Evolutionary conservation across 306 rosid species (phyloP), one percentile per base, ranked within the genome.

Genomic region (Castanea sativa): DNA sequence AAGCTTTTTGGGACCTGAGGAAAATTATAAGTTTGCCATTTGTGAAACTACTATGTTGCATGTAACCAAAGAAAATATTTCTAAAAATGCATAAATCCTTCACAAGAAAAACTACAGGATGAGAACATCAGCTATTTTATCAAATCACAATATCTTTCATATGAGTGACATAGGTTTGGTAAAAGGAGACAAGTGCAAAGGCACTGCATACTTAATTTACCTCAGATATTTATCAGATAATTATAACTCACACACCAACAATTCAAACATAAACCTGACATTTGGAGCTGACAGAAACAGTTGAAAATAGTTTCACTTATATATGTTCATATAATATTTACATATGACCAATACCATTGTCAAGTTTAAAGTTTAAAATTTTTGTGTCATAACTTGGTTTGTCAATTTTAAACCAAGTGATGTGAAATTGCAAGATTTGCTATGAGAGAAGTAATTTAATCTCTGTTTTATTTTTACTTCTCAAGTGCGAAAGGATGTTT

Each of bases 1-100:
- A 84, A 94, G 87, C 84, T 77, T 68, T 83, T 87, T 5, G 98
- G 97, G 35, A 94, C 92, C 98, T 94, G 85, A 76, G 53, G 53
- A 12, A 49, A 49, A 10, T 49, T 49, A 12, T 49, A 82, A 82
- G 55, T 74, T 27, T 55, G 12, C 45, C 73, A 23, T 77, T 65
- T 58, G 80, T 79, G 32, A 49, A 12, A 13, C 69, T 12, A 29
- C 9, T 9, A 30, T 57, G 11, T 1, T 20, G 25, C 5, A 19
- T 16, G 10, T 16, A 19, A 4, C 30, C 14, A 71, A 41, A 35
- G 14, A 21, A 35, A 52, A 23, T 20, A 27, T 19, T 27, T 43
- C 51, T 13, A 49, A 12, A 49, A 12, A 0, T 12, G 52, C 55
- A 80, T 29, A 25, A 5, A 19, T 20, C 38, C 35, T 29, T 29